These are phyloP conservation scores for Ocimum tenuiflorum DNA, from an alignment of 257 asterid genomes.

Conservation along the genomic window DNA sequence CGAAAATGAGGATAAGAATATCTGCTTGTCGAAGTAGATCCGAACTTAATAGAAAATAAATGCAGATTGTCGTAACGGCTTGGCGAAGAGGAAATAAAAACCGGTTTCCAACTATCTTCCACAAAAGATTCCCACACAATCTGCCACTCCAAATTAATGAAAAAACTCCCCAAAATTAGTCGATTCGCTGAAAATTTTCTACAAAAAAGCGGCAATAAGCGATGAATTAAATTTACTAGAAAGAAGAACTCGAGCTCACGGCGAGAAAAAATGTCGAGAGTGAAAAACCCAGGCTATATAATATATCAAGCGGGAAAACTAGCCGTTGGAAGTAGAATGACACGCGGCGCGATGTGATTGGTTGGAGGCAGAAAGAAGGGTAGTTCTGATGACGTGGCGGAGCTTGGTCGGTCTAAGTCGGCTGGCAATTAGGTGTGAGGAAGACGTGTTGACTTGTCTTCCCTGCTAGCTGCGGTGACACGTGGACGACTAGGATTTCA, in stretches of 20 bases:
- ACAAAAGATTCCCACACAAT: slow-evolving; percentile 19
- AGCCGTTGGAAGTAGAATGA: slow-evolving; percentile 50
- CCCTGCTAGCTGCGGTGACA: slow-evolving; percentile 8
- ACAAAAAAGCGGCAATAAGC: neutral
- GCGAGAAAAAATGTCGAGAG: slow-evolving; percentile 9
- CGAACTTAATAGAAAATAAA: slow-evolving; percentile 28
- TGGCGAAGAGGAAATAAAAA: slow-evolving; percentile 32
- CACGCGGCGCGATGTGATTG: slow-evolving; percentile 30
- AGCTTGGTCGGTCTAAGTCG: slow-evolving; percentile 43
- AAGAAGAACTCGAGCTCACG: too few species aligned
- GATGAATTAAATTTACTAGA: slow-evolving; percentile 18
- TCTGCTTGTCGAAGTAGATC: neutral
- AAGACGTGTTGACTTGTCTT: slow-evolving; percentile 26
- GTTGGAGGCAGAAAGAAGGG: slow-evolving; percentile 24
- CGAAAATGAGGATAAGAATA: too few species aligned
- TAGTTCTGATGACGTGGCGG: slow-evolving; percentile 36
- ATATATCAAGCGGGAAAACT: slow-evolving; percentile 29
- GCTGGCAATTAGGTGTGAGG: slow-evolving; percentile 30
- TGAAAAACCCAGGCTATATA: neutral
- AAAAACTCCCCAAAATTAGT: too few species aligned
- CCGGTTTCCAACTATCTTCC: slow-evolving; percentile 28
- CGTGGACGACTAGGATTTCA: too few species aligned
- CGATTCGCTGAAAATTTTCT: neutral
- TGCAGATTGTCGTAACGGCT: slow-evolving; percentile 39
- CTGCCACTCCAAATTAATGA: slow-evolving; percentile 1